These are phyloP conservation scores for Cudoniella acicularis DNA, from an alignment of 495 filamentous ascomycete genomes.

Conservation along the genomic window DNA sequence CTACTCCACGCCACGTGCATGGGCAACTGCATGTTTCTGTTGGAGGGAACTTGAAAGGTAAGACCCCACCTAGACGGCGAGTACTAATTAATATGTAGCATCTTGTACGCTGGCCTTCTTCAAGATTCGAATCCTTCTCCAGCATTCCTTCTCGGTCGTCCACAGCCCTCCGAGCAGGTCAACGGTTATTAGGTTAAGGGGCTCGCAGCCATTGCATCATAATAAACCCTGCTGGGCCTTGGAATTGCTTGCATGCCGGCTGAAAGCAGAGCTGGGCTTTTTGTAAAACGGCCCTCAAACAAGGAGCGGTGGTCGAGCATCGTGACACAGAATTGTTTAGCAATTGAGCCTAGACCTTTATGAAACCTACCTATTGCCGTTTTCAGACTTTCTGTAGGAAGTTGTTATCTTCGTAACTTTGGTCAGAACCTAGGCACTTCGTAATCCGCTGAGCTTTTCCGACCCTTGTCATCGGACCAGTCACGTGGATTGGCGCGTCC, in stretches of 20 bases:
- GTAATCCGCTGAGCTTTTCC: too few relatives aligned
- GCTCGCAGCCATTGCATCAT: neutral
- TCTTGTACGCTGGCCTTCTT: neutral
- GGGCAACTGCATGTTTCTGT: neutral
- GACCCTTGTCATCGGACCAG: too few relatives aligned
- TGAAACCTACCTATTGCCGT: neutral
- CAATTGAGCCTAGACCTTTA: neutral
- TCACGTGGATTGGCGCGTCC: too few relatives aligned
- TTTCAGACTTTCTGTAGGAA: too few relatives aligned
- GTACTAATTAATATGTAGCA: too few relatives aligned
- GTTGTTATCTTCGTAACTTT: too few relatives aligned
- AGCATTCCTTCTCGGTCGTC: neutral
- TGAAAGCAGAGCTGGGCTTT: neutral
- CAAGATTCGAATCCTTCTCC: neutral
- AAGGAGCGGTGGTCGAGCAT: neutral
- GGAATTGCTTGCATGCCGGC: neutral
- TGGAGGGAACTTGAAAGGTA: neutral
- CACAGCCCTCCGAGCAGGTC: neutral
- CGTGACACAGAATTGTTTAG: neutral
- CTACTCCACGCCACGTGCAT: too few relatives aligned
- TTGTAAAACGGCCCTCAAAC: conserved; percentile 8
- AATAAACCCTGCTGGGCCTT: too few relatives aligned
- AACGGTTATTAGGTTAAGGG: neutral
- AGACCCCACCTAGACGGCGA: too few relatives aligned
- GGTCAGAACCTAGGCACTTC: too few relatives aligned